Evolutionary conservation across 2,329 filamentous ascomycete genomes (phyloP), one percentile per base, ranked within the genome.

Genomic region (Epichloe elymi): DNA sequence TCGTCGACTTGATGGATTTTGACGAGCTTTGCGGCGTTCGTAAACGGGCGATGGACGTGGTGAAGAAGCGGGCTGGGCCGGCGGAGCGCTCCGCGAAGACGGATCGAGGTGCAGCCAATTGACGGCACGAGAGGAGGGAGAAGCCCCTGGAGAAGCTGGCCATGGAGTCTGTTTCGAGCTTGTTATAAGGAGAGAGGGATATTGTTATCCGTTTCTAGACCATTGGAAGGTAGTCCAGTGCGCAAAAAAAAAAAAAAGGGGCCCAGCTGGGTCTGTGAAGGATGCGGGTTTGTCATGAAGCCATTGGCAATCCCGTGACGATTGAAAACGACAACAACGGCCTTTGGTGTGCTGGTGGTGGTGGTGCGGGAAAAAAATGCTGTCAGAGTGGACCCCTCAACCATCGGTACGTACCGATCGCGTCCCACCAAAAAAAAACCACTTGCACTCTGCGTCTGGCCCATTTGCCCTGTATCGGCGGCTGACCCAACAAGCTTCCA

Each of bases 401-500:
- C 51, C 51, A 38, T 7, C 20, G 44, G 48, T 48, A 51, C 48
- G 48, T 50, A 48, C 51, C 45, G 17, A 36, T 40, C 10, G 40
- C 19, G 54, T 56, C 58, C 58, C 58, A 59, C 58, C 59, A 59
- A 62, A 64, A 64, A 64, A 64, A 65, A 56, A 10, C 46, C 39
- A 36, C 49, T 43, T 60, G 26, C 55, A 23, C 48, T 38, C 26
- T 26, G 54, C 52, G 57, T 57, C 58, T 62, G 56, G 59, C 51
- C 58, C 58, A 47, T 52, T 61, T 59, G 57, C 56, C 58, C 54
- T 56, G 44, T 55, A 20, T 37, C 36, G 59, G 61, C 58, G 61
- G 61, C 58, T 52, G 61, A 57, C 61, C 63, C 64, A 66, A 67
- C 64, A 30, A 64, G 57, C 61, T 60, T 59, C 56, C 53, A 51